These are phyloP conservation scores for Gillenia trifoliata DNA, from an alignment of 306 rosid genomes.

Conservation along the genomic window DNA sequence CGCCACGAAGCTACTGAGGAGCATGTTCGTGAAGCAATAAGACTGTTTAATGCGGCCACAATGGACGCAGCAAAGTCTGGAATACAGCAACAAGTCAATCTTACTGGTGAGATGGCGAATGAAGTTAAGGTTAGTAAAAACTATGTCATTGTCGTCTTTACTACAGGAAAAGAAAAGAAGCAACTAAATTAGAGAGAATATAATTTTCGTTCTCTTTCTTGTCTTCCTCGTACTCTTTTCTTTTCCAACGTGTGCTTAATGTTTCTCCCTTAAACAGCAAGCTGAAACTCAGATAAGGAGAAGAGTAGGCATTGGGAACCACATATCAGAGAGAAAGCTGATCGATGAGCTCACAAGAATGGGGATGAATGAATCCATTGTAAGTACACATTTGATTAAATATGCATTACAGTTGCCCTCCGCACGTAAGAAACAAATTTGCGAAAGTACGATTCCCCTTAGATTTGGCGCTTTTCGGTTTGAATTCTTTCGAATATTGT, in stretches of 20 bases:
- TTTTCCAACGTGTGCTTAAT: slow-evolving; percentile 5
- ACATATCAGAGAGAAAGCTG: slow-evolving; percentile 89
- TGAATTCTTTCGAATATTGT: background rate
- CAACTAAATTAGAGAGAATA: background rate
- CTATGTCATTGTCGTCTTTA: background rate
- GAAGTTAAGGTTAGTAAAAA: slow-evolving; percentile 72
- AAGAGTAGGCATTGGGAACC: slow-evolving; percentile 95
- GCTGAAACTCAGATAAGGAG: slow-evolving; percentile 97
- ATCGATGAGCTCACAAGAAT: slow-evolving; percentile 88
- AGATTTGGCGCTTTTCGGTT: background rate
- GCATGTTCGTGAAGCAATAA: slow-evolving; percentile 80
- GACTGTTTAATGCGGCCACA: slow-evolving; percentile 84
- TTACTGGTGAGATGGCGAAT: slow-evolving; percentile 79
- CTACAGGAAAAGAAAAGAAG: background rate
- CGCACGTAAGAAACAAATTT: background rate
- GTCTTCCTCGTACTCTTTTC: background rate
- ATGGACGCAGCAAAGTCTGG: slow-evolving; percentile 98
- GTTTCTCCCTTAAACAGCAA: slow-evolving; percentile 54
- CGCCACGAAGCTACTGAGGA: slow-evolving; percentile 76
- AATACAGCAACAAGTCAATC: slow-evolving; percentile 78
- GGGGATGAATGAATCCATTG: slow-evolving; percentile 95
- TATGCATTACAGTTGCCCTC: background rate
- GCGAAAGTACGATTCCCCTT: background rate
- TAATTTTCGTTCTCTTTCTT: slow-evolving; percentile 1
- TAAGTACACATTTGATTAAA: slow-evolving; percentile 26